Evolutionary conservation across 2,329 filamentous ascomycete species (phyloP), one percentile per base, ranked within the genome.

Genomic region (Zymoseptoria ardabiliae): DNA sequence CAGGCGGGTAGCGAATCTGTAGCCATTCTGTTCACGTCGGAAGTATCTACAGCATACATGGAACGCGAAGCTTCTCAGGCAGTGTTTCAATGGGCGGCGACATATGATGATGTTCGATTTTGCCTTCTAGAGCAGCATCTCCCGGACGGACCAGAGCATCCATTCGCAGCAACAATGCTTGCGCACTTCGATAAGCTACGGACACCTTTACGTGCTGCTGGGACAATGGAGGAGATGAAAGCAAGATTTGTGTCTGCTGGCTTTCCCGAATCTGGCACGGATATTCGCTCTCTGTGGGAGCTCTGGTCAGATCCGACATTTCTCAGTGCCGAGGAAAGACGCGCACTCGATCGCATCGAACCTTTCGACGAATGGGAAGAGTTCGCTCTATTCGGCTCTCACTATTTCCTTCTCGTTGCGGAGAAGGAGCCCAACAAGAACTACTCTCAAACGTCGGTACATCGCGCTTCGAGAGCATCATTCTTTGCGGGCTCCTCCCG

Each of bases 311-410:
- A 89, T 64, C 77, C 84, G 13, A 70, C 76, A 2, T 92, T 92
- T 71, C 74, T 96, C 20, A 79, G 78, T 5, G 69, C 80, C 1
- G 74, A 79, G 1, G 81, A 90, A 62, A 82, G 90, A 63, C 76
- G 71, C 41, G 76, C 75, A 10, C 75, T 97, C 13, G 87, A 96
- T 66, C 70, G 76, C 0, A 74, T 91, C 17, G 93, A 97, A 69
- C 85, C 88, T 0, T 97, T 97, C 70, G 93, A 97, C 72, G 92
- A 97, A 74, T 96, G 91, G 91, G 93, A 97, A 73, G 93, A 97
- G 69, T 91, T 97, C 70, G 86, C 88, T 2, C 78, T 96, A 0
- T 96, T 95, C 72, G 85, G 84, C 2, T 85, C 86, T 35, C 92
- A 97, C 73, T 96, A 96, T 73, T 89, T 92, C 66, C 75, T 97